Percentiles rank a stretch among this genome's conserved stretches.
These are phyloP conservation scores for Oemleria cerasiformis DNA, from an alignment of 306 rosid genomes.

Conservation along the genomic window DNA sequence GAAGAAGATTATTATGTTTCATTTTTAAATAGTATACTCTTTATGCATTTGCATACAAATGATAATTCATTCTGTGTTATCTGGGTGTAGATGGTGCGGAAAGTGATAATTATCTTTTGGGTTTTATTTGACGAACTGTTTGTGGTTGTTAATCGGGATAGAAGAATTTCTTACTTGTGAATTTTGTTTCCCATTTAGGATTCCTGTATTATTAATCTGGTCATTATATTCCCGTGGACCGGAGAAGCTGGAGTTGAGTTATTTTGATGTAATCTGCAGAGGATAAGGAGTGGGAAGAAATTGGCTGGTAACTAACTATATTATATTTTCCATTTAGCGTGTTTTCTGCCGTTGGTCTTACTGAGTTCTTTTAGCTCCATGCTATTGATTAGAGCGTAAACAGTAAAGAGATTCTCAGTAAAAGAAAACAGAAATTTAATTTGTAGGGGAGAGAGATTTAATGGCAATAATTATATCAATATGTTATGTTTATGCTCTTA, in stretches of 20 bases:
- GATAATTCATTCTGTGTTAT: neutral
- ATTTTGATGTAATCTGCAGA: constrained; percentile 23
- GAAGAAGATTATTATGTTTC: neutral
- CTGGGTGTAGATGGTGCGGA: neutral
- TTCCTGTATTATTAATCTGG: constrained; percentile 14
- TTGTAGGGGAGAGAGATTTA: neutral
- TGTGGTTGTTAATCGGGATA: neutral
- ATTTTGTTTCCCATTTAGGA: constrained; percentile 12
- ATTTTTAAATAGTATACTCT: neutral
- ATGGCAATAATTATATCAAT: neutral
- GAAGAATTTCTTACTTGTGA: neutral
- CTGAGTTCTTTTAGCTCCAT: neutral
- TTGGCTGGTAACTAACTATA: constrained; percentile 30
- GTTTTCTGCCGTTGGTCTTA: neutral
- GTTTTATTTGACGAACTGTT: neutral
- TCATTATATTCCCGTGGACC: constrained; percentile 10
- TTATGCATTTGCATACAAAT: no score
- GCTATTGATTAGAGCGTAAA: neutral
- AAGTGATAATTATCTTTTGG: neutral
- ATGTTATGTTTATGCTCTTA: neutral
- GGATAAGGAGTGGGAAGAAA: constrained; percentile 21
- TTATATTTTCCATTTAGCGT: neutral
- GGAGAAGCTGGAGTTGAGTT: constrained; percentile 15
- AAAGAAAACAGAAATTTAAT: neutral
- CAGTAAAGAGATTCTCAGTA: no score